phyloP scores from a whole-genome alignment of 805 yeast genomes.

The Metschnikowia anglica region DNA sequence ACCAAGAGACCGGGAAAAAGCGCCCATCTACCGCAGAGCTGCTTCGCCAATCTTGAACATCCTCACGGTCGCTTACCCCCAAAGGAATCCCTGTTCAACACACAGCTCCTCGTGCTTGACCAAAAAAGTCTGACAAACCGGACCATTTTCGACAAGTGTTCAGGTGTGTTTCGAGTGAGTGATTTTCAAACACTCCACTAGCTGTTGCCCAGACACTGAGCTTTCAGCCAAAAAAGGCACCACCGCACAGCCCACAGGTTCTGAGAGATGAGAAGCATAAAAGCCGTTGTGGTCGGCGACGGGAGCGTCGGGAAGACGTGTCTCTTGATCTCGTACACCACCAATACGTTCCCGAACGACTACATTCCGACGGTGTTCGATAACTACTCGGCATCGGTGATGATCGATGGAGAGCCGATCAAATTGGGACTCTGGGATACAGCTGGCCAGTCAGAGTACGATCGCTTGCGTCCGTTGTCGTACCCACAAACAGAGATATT shows the following conservation, averaged over 20 bases:
- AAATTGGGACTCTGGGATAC: slow-evolving; percentile 94
- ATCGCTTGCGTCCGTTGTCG: slow-evolving; percentile 81
- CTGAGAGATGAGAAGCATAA: slow-evolving; percentile 71
- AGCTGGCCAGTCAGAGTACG: slow-evolving; percentile 93
- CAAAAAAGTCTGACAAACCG: too few relatives aligned
- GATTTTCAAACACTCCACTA: background rate
- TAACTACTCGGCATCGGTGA: slow-evolving; percentile 82
- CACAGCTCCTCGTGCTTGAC: too few relatives aligned
- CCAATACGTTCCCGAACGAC: slow-evolving; percentile 90
- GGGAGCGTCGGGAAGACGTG: slow-evolving; percentile 97
- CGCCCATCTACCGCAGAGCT: too few relatives aligned
- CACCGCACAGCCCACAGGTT: background rate
- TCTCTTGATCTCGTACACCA: slow-evolving; percentile 81
- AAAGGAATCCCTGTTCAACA: too few relatives aligned
- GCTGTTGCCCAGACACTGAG: too few relatives aligned
- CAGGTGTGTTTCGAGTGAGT: too few relatives aligned
- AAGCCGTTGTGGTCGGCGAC: slow-evolving; percentile 93
- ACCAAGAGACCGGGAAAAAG: too few relatives aligned
- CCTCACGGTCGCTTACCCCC: too few relatives aligned
- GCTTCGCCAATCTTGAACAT: too few relatives aligned
- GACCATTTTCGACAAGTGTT: too few relatives aligned
- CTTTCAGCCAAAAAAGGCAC: too few relatives aligned
- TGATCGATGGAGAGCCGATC: slow-evolving; percentile 78
- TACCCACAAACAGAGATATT: slow-evolving; percentile 93
- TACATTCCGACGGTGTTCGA: slow-evolving; percentile 94